Conservation (phyloP, 192 early-diverging fungal species). For the Coemansia umbellata region DNA sequence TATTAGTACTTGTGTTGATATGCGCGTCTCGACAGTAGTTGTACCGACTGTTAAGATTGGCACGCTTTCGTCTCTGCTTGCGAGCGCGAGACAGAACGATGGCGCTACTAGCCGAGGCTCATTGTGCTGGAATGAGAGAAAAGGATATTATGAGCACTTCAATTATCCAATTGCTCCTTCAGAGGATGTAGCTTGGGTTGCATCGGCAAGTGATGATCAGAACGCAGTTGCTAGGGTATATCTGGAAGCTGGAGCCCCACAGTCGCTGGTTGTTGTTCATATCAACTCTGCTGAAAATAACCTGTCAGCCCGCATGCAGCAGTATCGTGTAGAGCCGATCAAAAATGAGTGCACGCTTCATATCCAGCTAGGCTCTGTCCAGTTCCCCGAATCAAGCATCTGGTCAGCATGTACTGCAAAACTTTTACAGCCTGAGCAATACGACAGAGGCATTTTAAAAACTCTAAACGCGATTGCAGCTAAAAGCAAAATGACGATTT, state of each 20-base stretch:
- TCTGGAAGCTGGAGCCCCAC: slow-evolving; percentile 22
- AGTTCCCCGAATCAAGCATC: slow-evolving; percentile 7
- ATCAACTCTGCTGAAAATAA: slow-evolving; percentile 6
- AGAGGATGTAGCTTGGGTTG: slow-evolving; percentile 20
- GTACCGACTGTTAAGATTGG: slow-evolving; percentile 12
- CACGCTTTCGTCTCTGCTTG: slow-evolving; percentile 19
- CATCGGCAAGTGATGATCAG: neutral
- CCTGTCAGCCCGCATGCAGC: slow-evolving; percentile 12
- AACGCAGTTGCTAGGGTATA: slow-evolving; percentile 5
- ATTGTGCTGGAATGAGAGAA: slow-evolving; percentile 1
- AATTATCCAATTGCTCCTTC: slow-evolving; percentile 5
- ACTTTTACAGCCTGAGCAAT: slow-evolving; percentile 6
- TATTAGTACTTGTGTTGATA: slow-evolving; percentile 5
- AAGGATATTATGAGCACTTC: slow-evolving; percentile 4
- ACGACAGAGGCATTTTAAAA: slow-evolving; percentile 1
- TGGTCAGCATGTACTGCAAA: slow-evolving; percentile 15
- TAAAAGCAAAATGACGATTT: slow-evolving; percentile 7
- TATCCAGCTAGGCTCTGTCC: slow-evolving; percentile 19
- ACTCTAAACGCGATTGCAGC: slow-evolving; percentile 6
- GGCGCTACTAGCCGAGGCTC: slow-evolving; percentile 8
- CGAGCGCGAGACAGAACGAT: slow-evolving; percentile 7
- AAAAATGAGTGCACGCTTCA: slow-evolving; percentile 4
- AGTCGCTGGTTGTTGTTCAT: slow-evolving; percentile 27
- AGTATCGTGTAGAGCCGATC: slow-evolving; percentile 8
- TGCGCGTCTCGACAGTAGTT: slow-evolving; percentile 7